phyloP scores from a whole-genome alignment of 179 eudicot genomes.

The Camellia oleifera region DNA sequence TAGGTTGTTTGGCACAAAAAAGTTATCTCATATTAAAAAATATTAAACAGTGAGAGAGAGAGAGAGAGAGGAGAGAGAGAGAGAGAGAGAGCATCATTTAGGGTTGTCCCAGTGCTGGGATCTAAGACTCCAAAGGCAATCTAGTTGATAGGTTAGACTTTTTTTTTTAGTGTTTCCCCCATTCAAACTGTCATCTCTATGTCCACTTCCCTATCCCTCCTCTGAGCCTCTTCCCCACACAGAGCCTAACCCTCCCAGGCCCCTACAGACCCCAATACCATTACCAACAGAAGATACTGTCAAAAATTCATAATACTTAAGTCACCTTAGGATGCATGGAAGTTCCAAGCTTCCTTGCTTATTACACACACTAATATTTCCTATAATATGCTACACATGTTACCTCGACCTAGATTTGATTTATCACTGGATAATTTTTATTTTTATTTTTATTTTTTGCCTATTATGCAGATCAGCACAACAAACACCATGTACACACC shows the following conservation, averaged over 20 bases:
- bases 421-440: no score
- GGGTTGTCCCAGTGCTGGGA: slow-evolving; percentile 17
- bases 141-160: slow-evolving; percentile 20
- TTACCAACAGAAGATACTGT: neutral
- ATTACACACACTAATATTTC: neutral
- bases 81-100: neutral
- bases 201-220: slow-evolving; percentile 11
- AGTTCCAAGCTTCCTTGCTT: neutral
- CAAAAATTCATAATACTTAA: neutral
- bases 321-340: neutral
- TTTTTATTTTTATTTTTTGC: no score
- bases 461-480: no score
- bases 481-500: no score
- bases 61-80: no score
- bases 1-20: slow-evolving; percentile 6
- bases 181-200: slow-evolving; percentile 21
- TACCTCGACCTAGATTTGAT: no score
- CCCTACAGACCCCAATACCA: slow-evolving; percentile 1
- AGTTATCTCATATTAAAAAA: neutral
- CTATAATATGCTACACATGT: no score
- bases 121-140: slow-evolving; percentile 18
- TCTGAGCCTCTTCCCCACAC: slow-evolving; percentile 1
- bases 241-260: slow-evolving; percentile 1
- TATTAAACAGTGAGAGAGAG: neutral
- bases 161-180: slow-evolving; percentile 15